phyloP scores from a whole-genome alignment of 1,284 basidiomycete genomes.

The Vanrija pseudolonga region DNA sequence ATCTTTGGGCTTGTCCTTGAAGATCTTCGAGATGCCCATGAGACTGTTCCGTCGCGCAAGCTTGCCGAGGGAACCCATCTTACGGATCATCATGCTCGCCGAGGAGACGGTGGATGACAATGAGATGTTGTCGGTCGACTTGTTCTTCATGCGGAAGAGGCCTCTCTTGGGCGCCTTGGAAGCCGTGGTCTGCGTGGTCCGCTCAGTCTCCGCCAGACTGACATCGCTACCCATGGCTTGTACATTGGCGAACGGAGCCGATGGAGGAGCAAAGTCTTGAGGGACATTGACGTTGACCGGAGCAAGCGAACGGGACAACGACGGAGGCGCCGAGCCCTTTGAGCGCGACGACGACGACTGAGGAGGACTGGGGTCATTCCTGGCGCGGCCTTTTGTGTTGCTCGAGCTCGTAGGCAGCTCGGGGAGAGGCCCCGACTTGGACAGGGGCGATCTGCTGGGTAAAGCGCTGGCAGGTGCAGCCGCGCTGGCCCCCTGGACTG shows the following conservation, averaged over 20 bases:
- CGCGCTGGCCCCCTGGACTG: background rate
- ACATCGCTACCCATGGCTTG: conserved; percentile 37
- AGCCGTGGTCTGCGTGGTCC: conserved; percentile 29
- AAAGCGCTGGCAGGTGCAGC: background rate
- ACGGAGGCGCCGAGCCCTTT: conserved; percentile 6
- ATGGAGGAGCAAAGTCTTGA: conserved; percentile 21
- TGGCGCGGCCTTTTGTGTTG: conserved; percentile 12
- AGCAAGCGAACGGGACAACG: conserved; percentile 20
- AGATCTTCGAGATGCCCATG: conserved; percentile 87
- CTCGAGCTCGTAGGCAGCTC: too few species aligned
- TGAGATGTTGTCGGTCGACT: conserved; percentile 95
- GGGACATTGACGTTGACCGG: background rate
- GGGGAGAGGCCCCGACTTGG: too few species aligned
- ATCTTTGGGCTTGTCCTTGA: conserved; percentile 79
- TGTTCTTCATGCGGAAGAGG: conserved; percentile 83
- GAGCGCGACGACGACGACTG: conserved; percentile 10
- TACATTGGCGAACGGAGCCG: conserved; percentile 31
- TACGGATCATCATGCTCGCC: conserved; percentile 95
- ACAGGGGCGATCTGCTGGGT: too few species aligned
- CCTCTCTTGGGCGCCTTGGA: conserved; percentile 28
- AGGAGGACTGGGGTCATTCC: conserved; percentile 8
- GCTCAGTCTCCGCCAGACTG: conserved; percentile 39
- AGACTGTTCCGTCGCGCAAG: conserved; percentile 82
- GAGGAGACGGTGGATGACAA: conserved; percentile 94
- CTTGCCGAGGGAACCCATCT: conserved; percentile 88